Base-by-base conservation (phyloP, 129 eudicot species). In the Tagetes erecta region DNA sequence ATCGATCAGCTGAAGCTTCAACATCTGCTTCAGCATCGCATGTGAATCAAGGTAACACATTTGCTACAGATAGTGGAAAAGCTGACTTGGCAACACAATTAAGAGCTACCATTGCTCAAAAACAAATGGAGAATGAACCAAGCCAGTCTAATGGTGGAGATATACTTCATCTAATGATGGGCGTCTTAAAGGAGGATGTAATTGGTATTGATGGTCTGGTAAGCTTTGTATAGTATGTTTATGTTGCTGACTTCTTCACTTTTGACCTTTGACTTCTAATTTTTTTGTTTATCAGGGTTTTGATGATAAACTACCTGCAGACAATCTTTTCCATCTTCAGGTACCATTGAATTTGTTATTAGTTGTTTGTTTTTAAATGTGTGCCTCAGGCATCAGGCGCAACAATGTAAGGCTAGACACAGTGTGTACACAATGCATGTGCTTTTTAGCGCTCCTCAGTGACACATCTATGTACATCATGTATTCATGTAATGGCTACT, bases 261-360 rank as follows among this genome's bases (percentile, higher is more conserved):
- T 64, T 53, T 64, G 50, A 2, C 11, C 52, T 49, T 34, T 63
- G 71, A 74, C 46, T 62, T 74, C 31, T 55, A 41, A 35, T 62
- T 38, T 75, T 46, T 49, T 72, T 72, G 30, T 34, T 70, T 83
- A n/a, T 62, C 87, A 92, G 98, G 98, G 89, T 11, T 94, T 94
- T 80, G 96, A 90, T 86, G 98, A 94, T 83, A 94, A 91, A 70
- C 72, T 88, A 86, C 97, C 96, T 40, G 84, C 96, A 56, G 96
- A 94, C 75, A 94, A 86, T 83, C 91, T 90, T 59, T 88, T 77
- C 68, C 96, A 92, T 78, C 86, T 92, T 49, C 98, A 89, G 94
- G 98, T 90, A 87, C 44, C 41, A 35, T 60, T 27, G 20, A 55
- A n/a, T 51, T 8, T 51, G 58, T 51, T 51, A 13, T 51, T 51